Conservation (phyloP, 306 rosid species). For the Rosa multiflora region DNA sequence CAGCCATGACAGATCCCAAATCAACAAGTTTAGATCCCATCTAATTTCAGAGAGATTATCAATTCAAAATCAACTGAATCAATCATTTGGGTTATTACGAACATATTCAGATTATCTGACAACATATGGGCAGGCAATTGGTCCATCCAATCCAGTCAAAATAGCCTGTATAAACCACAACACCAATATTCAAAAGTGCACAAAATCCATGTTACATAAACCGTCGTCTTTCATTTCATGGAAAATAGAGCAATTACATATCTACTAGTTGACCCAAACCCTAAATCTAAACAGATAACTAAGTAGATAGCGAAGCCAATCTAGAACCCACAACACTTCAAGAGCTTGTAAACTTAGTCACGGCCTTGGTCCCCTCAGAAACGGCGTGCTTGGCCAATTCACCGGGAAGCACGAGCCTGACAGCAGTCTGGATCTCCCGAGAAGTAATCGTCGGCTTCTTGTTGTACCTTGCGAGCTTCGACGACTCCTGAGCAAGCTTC, state of each 20-base stretch:
- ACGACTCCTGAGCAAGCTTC: conserved; percentile 73
- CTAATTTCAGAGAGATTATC: no score
- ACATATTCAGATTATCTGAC: no score
- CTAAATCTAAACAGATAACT: neutral
- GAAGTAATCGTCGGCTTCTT: conserved; percentile 76
- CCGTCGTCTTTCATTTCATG: neutral
- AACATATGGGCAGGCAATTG: no score
- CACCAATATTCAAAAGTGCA: neutral
- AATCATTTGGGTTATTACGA: no score
- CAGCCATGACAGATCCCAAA: no score
- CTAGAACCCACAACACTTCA: neutral
- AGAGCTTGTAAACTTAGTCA: conserved; percentile 62
- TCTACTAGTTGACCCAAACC: neutral
- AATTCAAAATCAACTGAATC: no score
- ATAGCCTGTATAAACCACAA: no score
- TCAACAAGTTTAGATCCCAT: no score
- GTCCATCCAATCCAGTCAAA: no score
- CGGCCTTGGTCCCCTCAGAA: conserved; percentile 76
- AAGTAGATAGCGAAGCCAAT: neutral
- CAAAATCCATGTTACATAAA: neutral
- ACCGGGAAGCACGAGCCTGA: conserved; percentile 65
- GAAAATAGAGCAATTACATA: neutral
- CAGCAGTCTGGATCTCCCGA: conserved; percentile 76
- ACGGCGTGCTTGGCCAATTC: conserved; percentile 74
- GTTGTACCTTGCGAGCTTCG: conserved; percentile 71